A percentile compares a stretch with the other conserved stretches of the same genome.
Conservation (phyloP, 176 grass and related monocot genomes). For the Ensete ventricosum region DNA sequence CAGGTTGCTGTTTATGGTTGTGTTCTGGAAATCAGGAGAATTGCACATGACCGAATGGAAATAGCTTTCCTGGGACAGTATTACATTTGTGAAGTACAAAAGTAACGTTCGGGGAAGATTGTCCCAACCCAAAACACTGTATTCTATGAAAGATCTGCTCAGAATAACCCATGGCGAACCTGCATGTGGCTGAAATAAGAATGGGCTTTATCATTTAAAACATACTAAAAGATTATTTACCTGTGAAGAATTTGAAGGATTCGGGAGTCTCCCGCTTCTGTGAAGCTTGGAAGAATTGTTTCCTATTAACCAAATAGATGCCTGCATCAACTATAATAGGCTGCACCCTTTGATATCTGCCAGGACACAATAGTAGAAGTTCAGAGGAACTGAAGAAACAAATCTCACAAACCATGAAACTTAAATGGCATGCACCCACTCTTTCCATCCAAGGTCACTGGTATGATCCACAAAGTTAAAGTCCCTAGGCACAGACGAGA, state of each 20-base stretch:
- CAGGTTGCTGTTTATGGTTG: constrained; percentile 59
- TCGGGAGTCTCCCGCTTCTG: constrained; percentile 77
- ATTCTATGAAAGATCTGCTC: constrained; percentile 69
- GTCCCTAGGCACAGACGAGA: constrained; percentile 79
- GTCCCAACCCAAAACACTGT: constrained; percentile 74
- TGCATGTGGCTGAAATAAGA: constrained; percentile 6
- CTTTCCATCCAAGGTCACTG: constrained; percentile 98
- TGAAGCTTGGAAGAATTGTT: constrained; percentile 84
- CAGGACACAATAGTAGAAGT: constrained; percentile 22
- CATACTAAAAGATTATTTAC: constrained; percentile 5
- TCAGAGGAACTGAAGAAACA: constrained; percentile 5
- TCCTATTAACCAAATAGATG: constrained; percentile 88
- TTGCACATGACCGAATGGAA: constrained; percentile 89
- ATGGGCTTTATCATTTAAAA: not conserved
- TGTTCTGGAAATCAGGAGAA: constrained; percentile 52
- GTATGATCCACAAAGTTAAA: constrained; percentile 91
- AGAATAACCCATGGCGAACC: constrained; percentile 98
- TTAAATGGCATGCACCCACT: constrained; percentile 33
- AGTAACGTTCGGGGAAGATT: constrained; percentile 88
- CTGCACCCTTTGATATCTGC: constrained; percentile 79
- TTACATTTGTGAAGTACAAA: constrained; percentile 86
- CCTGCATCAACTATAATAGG: constrained; percentile 98
- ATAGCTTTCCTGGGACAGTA: constrained; percentile 78
- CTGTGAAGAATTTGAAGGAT: constrained; percentile 93
- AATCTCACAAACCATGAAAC: not conserved